Conservation (phyloP, 1,139 yeast species). For the Yamadazyma mexicana region DNA sequence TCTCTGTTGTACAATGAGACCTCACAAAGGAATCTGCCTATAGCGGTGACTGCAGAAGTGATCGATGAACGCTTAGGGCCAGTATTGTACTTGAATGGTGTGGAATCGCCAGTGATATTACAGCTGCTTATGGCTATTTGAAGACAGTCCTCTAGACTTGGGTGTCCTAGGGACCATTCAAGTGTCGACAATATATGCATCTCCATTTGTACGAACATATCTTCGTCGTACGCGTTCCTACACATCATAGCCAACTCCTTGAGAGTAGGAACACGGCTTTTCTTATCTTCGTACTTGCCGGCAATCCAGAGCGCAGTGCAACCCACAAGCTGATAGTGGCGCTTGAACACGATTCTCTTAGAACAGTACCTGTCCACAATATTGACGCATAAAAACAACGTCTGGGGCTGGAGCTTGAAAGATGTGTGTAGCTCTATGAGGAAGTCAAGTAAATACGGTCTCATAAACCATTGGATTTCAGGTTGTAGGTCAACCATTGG, state of each 20-base stretch:
- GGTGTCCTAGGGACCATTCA: conserved; percentile 76
- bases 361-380: conserved; percentile 91
- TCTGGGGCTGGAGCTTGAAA: conserved; percentile 72
- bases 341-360: conserved; percentile 83
- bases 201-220: conserved; percentile 95
- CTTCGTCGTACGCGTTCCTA: conserved; percentile 80
- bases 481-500: conserved; percentile 88
- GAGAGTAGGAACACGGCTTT: conserved; percentile 78
- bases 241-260: conserved; percentile 78
- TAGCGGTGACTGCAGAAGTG: conserved; percentile 52
- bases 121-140: conserved; percentile 51
- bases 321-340: conserved; percentile 91
- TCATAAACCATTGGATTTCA: conserved; percentile 89
- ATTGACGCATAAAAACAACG: conserved; percentile 76
- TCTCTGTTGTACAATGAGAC: conserved; percentile 70
- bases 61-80: conserved; percentile 24
- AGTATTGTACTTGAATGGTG: conserved; percentile 34
- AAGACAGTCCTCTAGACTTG: conserved; percentile 60
- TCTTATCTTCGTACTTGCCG: conserved; percentile 88
- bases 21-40: conserved; percentile 72
- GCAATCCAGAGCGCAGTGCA: conserved; percentile 95
- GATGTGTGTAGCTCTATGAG: conserved; percentile 79
- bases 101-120: conserved; percentile 18
- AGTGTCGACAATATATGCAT: conserved; percentile 81
- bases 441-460: conserved; percentile 84